Conservation (phyloP, 139 green algal species). For the Chlorella vulgaris region DNA sequence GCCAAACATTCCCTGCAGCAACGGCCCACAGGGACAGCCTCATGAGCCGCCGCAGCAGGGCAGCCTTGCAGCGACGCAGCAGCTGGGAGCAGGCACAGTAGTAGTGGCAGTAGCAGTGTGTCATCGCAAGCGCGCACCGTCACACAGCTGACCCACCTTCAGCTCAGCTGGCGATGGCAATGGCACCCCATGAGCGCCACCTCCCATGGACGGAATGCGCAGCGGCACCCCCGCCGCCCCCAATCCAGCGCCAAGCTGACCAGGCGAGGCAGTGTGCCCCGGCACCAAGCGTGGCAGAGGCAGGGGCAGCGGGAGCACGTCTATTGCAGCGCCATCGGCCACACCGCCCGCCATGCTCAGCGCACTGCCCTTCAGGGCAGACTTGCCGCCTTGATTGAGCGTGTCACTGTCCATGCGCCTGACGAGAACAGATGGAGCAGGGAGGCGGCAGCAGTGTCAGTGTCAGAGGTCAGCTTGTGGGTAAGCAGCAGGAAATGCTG, state of each 20-base stretch:
- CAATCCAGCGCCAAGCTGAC: background rate
- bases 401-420: conserved; percentile 3
- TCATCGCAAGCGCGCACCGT: background rate
- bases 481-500: background rate
- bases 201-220: background rate
- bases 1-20: conserved; percentile 22
- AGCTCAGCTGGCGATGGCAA: conserved; percentile 6
- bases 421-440: background rate
- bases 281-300: conserved; percentile 1
- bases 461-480: background rate
- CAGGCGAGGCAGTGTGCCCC: background rate
- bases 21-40: background rate
- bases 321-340: background rate
- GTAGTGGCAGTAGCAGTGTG: background rate
- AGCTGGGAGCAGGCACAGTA: background rate
- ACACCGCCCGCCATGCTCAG: background rate
- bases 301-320: background rate
- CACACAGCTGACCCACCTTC: background rate
- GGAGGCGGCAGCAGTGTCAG: background rate
- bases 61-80: background rate
- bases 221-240: background rate
- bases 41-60: background rate
- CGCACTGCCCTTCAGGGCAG: background rate
- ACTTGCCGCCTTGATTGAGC: background rate
- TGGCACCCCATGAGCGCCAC: background rate